Evolutionary conservation across 1,139 yeast species (phyloP).

Genomic region (Blastobotrys proliferans): DNA sequence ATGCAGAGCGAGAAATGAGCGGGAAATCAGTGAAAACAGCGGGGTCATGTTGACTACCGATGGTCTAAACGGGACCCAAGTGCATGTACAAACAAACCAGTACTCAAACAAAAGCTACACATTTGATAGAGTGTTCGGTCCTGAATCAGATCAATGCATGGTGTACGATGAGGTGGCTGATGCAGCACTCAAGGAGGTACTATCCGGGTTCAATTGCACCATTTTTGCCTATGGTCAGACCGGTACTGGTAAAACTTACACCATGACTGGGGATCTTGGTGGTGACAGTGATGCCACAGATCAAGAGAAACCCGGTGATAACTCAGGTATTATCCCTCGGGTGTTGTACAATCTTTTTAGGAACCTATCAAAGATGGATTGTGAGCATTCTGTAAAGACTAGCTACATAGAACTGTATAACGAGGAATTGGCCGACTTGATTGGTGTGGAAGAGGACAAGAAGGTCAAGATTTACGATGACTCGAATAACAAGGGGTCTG

Average conservation of each 20-base stretch:
- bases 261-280: conserved; percentile 70
- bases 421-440: conserved; percentile 63
- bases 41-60: conserved; percentile 50
- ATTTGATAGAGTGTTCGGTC: conserved; percentile 67
- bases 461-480: conserved; percentile 46
- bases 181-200: conserved; percentile 13
- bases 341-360: conserved; percentile 36
- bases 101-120: conserved; percentile 46
- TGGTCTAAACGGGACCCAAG: conserved; percentile 26
- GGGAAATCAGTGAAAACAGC: conserved; percentile 60
- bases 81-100: conserved; percentile 30
- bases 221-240: conserved; percentile 87
- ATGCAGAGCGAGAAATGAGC: conserved; percentile 65
- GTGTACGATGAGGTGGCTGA: conserved; percentile 54
- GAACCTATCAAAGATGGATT: conserved; percentile 24
- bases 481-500: conserved; percentile 26
- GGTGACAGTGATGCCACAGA: conserved; percentile 21
- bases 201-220: conserved; percentile 57
- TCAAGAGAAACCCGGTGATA: conserved; percentile 16
- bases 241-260: conserved; percentile 82
- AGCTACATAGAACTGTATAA: conserved; percentile 72
- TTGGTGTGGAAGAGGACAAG: conserved; percentile 33
- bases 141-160: conserved; percentile 60
- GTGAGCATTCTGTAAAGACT: conserved; percentile 59
- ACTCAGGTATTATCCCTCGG: conserved; percentile 68